Percentiles rank a stretch among this genome's conserved stretches.
phyloP scores from a whole-genome alignment of 148 eudicot species.

The Limonium bicolor region DNA sequence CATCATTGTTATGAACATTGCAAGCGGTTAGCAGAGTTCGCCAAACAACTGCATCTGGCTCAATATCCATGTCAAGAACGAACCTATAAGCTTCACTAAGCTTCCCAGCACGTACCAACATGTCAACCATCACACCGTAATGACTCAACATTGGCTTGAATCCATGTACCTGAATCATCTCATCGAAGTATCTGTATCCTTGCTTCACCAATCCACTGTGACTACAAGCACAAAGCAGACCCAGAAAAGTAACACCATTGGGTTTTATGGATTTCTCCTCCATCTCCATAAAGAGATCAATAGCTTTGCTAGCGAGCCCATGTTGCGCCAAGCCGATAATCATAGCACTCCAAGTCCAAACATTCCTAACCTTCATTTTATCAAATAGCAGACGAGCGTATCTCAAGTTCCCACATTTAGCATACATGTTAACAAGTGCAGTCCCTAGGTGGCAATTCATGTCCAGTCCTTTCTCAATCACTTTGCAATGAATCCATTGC shows the following conservation, averaged over 20 bases:
- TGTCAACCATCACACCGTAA: constrained; percentile 30
- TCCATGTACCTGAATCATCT: constrained; percentile 17
- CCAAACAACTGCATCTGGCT: constrained; percentile 18
- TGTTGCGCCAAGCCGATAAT: constrained; percentile 26
- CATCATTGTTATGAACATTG: constrained; percentile 3
- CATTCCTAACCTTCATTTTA: constrained; percentile 25
- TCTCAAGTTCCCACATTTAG: constrained; percentile 32
- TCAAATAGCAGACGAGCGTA: constrained; percentile 19
- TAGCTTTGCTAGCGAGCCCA: constrained; percentile 23
- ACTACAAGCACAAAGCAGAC: constrained; percentile 26
- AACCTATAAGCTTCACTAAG: constrained; percentile 20
- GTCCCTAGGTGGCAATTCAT: constrained; percentile 20
- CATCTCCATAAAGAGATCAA: constrained; percentile 23
- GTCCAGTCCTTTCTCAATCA: constrained; percentile 7
- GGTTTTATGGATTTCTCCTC: constrained; percentile 18
- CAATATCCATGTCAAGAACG: constrained; percentile 12
- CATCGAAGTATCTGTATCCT: constrained; percentile 16
- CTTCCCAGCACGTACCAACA: constrained; percentile 15
- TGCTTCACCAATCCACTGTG: constrained; percentile 16
- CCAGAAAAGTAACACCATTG: constrained; percentile 24
- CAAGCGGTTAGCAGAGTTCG: constrained; percentile 25
- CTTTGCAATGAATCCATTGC: constrained; percentile 29
- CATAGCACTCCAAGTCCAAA: constrained; percentile 42
- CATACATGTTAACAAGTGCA: constrained; percentile 48
- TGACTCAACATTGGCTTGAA: constrained; percentile 23